Base-by-base conservation (phyloP, 805 yeast genomes). In the Suhomyces tanzawaensis region DNA sequence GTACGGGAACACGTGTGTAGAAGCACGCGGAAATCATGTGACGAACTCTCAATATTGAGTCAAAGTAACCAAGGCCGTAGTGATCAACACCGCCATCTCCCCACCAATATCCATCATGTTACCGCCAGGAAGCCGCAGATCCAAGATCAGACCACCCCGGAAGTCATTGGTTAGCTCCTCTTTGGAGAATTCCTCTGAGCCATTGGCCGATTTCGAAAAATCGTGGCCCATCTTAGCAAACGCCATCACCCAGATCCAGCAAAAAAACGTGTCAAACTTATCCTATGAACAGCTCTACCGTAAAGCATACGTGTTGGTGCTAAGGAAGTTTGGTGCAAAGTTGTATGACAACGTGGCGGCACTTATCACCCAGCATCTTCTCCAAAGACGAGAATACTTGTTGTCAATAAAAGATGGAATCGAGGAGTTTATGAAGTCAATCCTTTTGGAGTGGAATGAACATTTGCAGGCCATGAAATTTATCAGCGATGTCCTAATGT, bases 231-330 rank as follows among this genome's bases (percentile, higher is more conserved):
- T 76, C 0, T 64, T 89, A 15, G 61, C 82, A 6, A 66, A 72
- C 26, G 95, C 96, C 15, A 81, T 89, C 24, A 61, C 55, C 12
- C 84, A 82, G 49, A 89, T 90, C 39, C 84, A 81, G 52, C 69
- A 72, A 29, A 80, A 85, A 49, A 78, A 84, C 52, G 89, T 89
- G 6, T 76, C 85, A 3, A 74, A 76, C 40, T 64, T 89, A 19
- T 84, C 93, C 1, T 89, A 86, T 54, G 96, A 89, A 51, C 86
- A 82, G 47, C 69, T 89, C 0, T 90, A 90, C 57, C 66, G 95
- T 36, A 79, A 80, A 18, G 85, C 95, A 0, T 89, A 89, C 56
- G 77, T 80, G 22, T 52, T 88, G 32, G 95, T 88, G 2, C 61
- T 88, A 21, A 67, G 82, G 40, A 86, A 83, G 49, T 72, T 69